Evolutionary conservation across 202 grass and related monocot genomes (phyloP), one percentile per base, ranked within the genome.

Genomic region (Panicum hallii): DNA sequence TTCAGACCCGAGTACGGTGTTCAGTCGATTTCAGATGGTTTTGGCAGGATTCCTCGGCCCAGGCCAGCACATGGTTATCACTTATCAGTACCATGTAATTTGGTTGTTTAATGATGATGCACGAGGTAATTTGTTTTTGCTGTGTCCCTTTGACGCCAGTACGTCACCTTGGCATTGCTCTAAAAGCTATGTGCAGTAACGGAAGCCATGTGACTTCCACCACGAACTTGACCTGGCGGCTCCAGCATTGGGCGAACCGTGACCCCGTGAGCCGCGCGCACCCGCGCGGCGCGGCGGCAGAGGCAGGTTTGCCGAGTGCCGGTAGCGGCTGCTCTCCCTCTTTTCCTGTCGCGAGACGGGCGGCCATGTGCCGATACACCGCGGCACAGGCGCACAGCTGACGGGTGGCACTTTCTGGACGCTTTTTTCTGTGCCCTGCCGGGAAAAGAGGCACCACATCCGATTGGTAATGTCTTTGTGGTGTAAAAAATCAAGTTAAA

Each of bases 201-300:
- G 46, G 7, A 53, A 20, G 48, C 70, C 71, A 74, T 74, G 47
- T 74, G 71, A 74, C 49, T 38, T 34, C 16, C 48, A 73, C 47
- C 48, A 12, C 13, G 71, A 54, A 30, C 10, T 55, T 7, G 30
- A 74, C 9, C 13, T 48, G 8, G 70, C 16, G 50, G 28, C 23
- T 47, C 30, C 12, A 1, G 2, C 69, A 44, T 22, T 11, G 17
- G 9, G 17, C 69, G 12, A 32, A 72, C 7, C 45, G 46, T 38
- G 36, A 38, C 36, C 3, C 36, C 36, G 36, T 38, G 36, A 38
- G 36, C 4, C 36, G 36, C 36, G 2, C 36, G 36, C 36, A 3
- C 36, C 36, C 36, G 32, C 32, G 32, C 32, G 2, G 32, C 32
- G 5, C 36, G 36, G 36, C 36, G 36, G 36, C 3, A 38, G 34